phyloP scores from a whole-genome alignment of 2,329 filamentous ascomycete species.

The Scleromitrula shiraiana region DNA sequence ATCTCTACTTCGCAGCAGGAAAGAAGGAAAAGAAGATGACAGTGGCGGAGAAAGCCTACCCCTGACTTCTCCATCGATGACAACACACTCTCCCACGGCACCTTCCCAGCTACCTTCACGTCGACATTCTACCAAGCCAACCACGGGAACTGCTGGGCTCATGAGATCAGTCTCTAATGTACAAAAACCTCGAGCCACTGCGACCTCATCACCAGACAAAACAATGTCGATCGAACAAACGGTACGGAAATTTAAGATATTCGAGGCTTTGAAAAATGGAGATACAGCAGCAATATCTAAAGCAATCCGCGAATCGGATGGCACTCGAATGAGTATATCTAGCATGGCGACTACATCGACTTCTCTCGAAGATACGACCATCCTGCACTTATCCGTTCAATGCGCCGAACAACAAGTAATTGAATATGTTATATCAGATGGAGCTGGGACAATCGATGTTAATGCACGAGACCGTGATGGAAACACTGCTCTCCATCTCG shows the following conservation, averaged over 20 bases:
- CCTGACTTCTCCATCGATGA: conserved; percentile 21
- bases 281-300: conserved; percentile 87
- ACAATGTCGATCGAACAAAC: conserved; percentile 73
- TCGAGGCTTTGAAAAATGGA: conserved; percentile 83
- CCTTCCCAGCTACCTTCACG: conserved; percentile 18
- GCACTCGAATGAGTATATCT: conserved; percentile 36
- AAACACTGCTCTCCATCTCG: conserved; percentile 87
- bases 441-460: conserved; percentile 61
- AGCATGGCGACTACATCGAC: conserved; percentile 29
- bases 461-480: conserved; percentile 90
- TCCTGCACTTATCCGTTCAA: conserved; percentile 89
- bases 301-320: conserved; percentile 60
- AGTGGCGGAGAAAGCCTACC: conserved; percentile 25
- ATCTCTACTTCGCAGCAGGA: conserved; percentile 42
- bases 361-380: conserved; percentile 70
- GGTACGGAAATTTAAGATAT: conserved; percentile 86
- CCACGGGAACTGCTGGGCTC: conserved; percentile 24
- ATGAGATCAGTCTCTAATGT: conserved; percentile 19
- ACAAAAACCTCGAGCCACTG: conserved; percentile 4
- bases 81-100: conserved; percentile 18
- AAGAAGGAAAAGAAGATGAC: conserved; percentile 30
- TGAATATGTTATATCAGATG: conserved; percentile 83
- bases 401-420: conserved; percentile 89
- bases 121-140: conserved; percentile 22
- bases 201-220: conserved; percentile 23